Base-by-base conservation (phyloP, 768 basidiomycete genomes). In the Megacollybia marginata region DNA sequence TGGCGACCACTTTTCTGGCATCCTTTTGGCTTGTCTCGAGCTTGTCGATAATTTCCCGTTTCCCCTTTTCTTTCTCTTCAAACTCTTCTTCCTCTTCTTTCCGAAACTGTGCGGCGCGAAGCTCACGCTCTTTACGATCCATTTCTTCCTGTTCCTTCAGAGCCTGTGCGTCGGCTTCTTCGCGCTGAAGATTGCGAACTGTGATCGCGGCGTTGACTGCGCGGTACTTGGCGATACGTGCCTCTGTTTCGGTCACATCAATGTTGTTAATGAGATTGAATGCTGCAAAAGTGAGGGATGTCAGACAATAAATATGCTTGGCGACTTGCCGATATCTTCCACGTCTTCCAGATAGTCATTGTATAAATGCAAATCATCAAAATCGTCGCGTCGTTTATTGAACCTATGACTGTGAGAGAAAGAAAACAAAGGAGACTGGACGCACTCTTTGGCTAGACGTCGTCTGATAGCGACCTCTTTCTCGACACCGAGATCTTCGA, bases 251-350 rank as follows among this genome's bases (percentile, higher is more conserved):
- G 5, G 77, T 64, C 18, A 92, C 62, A 51, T 96, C 85, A 42
- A 94, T 78, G 28, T 91, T 88, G 55, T 96, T 85, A 49, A 97
- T 92, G 33, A 98, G 82, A 64, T 98, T 97, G 72, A 95, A 97
- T 5, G 91, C 94, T 94, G 23, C 5, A 28, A 6, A 28, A 28
- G 18, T 5, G 19, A 36, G 31, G 46, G 11, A 32, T 8, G 45
- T 36, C 33, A 48, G 31, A 33, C 5, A 32, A 33, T 32, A 32
- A 16, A 9, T 19, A 18, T 36, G 35, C 16, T 48, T 34, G n/a
- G 16, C 6, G 16, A 48, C 47, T 18, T 42, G 42, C 47, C 51
- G 42, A 52, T 48, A 33, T 52, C 36, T 43, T 83, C 84, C 80
- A 32, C 28, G 20, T 28, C 32, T 65, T 99, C 93, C 10, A 99